Base-by-base conservation (phyloP, 257 asterid genomes). In the Fraxinus quadrangulata region DNA sequence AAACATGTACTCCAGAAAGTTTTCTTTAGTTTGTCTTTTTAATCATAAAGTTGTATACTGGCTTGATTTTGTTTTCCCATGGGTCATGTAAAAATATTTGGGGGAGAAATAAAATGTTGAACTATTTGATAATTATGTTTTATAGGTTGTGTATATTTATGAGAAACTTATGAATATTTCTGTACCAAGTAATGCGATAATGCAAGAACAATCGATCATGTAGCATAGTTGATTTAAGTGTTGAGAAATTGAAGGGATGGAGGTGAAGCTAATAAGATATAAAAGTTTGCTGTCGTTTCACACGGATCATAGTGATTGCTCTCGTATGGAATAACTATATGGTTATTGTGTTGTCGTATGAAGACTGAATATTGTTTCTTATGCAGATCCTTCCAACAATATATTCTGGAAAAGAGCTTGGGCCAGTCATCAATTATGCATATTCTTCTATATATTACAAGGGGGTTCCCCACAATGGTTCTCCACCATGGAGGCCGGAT, bases 401-500 rank as follows among this genome's bases (percentile, higher is more conserved):
- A 76, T 87, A 88, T 73, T 86, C 90, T 82, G 87, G 85, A 70
- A 93, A 90, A 84, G 97, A 90, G 75, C 85, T 83, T 84, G 96
- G 86, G 73, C 34, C 85, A 30, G 80, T 85, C 77, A 84, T 95
- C 63, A 91, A 84, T 81, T 89, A 89, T 83, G 92, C 92, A 16
- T 84, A 89, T 85, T 91, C 98, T 47, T 90, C 98, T 49, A 86
- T 88, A 65, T 93, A 88, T 88, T 89, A 86, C 87, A 91, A 90
- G 76, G 96, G 94, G 79, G 77, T 91, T 79, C 85, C 90, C 34
- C 89, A 82, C 63, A 88, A 81, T 82, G 92, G 90, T 51, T 93
- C 98, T 81, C 98, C 97, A 56, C 97, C 98, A 14, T 88, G 89
- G 94, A 87, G 98, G 79, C 81, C 90, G 40, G 96, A 93, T 83